phyloP scores from a whole-genome alignment of 164 flowering plant genomes.

The Stephania cephalantha region DNA sequence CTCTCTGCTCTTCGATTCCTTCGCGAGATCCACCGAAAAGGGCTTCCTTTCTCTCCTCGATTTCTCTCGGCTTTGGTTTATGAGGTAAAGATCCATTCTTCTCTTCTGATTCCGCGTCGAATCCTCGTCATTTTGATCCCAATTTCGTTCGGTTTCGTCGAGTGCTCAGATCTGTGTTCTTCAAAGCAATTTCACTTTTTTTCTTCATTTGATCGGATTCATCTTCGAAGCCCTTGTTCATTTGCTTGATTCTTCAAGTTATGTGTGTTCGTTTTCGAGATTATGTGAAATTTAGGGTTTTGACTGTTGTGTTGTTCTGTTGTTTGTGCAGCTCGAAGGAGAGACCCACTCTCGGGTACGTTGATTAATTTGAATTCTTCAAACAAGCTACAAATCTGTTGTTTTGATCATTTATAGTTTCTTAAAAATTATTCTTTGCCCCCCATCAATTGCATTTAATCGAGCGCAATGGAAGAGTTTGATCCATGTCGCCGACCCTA shows the following conservation, averaged over 20 bases:
- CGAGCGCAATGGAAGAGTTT: too few species aligned
- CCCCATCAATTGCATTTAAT: too few species aligned
- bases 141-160: not conserved
- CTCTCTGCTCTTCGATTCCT: not conserved
- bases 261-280: not conserved
- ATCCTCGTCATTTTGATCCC: not conserved
- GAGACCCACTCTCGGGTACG: constrained; percentile 99
- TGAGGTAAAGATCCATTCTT: constrained; percentile 27
- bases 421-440: too few species aligned
- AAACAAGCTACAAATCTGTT: too few species aligned
- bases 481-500: too few species aligned
- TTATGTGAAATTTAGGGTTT: too few species aligned
- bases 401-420: too few species aligned
- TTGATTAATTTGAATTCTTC: not conserved
- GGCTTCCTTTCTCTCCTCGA: constrained; percentile 5
- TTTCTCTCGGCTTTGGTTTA: constrained; percentile 34
- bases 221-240: too few species aligned
- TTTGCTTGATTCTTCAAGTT: too few species aligned
- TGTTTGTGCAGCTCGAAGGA: constrained; percentile 91
- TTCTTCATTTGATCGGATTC: too few species aligned
- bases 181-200: too few species aligned
- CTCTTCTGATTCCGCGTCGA: not conserved
- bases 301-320: not conserved
- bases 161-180: not conserved
- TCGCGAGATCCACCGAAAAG: too few species aligned